phyloP scores from a whole-genome alignment of 2,329 filamentous ascomycete genomes.

The Pseudogymnoascus sp. region DNA sequence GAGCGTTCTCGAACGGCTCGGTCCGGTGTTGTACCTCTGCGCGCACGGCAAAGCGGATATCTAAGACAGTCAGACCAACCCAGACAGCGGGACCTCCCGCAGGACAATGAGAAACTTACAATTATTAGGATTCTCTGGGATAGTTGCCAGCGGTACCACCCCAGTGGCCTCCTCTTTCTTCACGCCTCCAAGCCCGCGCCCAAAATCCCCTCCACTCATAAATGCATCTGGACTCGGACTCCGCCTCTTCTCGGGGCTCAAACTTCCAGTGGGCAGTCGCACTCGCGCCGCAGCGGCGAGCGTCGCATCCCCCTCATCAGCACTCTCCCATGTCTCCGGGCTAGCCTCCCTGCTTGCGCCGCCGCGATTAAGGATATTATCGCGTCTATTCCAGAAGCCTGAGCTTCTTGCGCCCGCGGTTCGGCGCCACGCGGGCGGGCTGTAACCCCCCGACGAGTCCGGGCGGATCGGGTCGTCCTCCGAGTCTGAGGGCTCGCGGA shows the following conservation, averaged over 20 bases:
- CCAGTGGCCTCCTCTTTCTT: slow-evolving; percentile 20
- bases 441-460: slow-evolving; percentile 48
- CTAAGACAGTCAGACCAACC: slow-evolving; percentile 36
- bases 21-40: slow-evolving; percentile 83
- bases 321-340: slow-evolving; percentile 50
- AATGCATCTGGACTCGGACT: slow-evolving; percentile 46
- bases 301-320: slow-evolving; percentile 35
- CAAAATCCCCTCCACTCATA: slow-evolving; percentile 30
- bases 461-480: slow-evolving; percentile 31
- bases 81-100: not conserved
- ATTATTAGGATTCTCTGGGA: slow-evolving; percentile 37
- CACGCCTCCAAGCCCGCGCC: slow-evolving; percentile 31
- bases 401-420: slow-evolving; percentile 37
- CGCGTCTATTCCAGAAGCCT: slow-evolving; percentile 41
- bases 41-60: slow-evolving; percentile 79
- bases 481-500: slow-evolving; percentile 42
- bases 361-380: slow-evolving; percentile 42
- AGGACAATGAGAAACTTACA: slow-evolving; percentile 34
- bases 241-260: slow-evolving; percentile 49
- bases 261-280: slow-evolving; percentile 41
- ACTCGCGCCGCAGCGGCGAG: slow-evolving; percentile 24
- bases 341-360: slow-evolving; percentile 48
- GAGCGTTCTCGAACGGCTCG: slow-evolving; percentile 70
- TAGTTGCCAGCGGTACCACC: slow-evolving; percentile 9
- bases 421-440: slow-evolving; percentile 55